Base-by-base conservation (phyloP, 148 eudicot genomes). In the Pouteria glomerata region DNA sequence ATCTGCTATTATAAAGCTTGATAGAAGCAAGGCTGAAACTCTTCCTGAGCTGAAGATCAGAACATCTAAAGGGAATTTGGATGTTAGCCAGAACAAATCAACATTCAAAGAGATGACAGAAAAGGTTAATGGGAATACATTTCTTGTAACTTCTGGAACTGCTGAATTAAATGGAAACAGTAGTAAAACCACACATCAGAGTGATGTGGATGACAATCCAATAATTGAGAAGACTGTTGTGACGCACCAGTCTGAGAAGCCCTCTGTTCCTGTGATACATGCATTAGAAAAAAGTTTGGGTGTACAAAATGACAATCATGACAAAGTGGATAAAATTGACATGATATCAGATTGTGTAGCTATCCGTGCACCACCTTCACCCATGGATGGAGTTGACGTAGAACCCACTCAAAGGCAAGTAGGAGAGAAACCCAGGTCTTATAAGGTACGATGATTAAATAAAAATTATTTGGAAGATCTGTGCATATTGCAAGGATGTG, bases 191-290 rank as follows among this genome's bases (percentile, higher is more conserved):
- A 51, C 81, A 45, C 69, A 70, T 57, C 73, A 57, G 57, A 58
- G 56, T 77, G 86, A 89, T 57, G 81, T 60, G 69, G 92, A 92
- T 74, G 96, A 88, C 53, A 89, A 74, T 56, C 83, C 83, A n/a
- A 80, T 96, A 1, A 84, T 92, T 60, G 97, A 96, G 51, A 92
- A 96, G 82, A 84, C 85, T 62, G 94, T 92, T 72, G 90, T 92
- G 51, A 83, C 85, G 82, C 92, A 87, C 14, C 96, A 91, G 76
- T 69, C 72, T 68, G 91, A 87, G 81, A 91, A 86, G 82, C 87
- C 92, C 69, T 73, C 87, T 76, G 35, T 57, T 68, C 34, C 76
- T 11, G 34, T 76, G 62, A 41, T 50, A 37, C 74, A 72, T 71
- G 77, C 81, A 57, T 70, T 86, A 53, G 79, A 63, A 63, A 79